Base-by-base conservation (phyloP, 2,329 filamentous ascomycete genomes). In the Beauveria sp. region DNA sequence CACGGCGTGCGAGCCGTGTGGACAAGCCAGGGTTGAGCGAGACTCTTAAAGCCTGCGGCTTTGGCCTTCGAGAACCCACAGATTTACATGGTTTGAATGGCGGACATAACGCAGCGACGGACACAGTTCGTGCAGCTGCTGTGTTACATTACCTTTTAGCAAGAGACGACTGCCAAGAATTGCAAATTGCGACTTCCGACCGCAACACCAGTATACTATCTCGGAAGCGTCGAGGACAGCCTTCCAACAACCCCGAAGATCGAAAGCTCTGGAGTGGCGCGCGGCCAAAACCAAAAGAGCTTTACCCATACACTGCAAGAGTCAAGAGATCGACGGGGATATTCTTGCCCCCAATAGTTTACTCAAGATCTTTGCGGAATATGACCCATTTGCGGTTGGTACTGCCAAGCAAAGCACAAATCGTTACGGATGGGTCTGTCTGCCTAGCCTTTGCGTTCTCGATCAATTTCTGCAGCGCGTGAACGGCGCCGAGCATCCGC, bases 251-350 rank as follows among this genome's bases (percentile, higher is more conserved):
- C n/a, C 34, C 57, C 3, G 14, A 18, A 6, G 49, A 60, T 6
- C 38, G 38, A 3, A 31, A n/a, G 20, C 5, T 60, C 4, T 60
- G 48, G 48, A 45, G 34, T 6, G 48, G 57, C 9, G 10, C 16
- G 5, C 22, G 40, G 24, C 49, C 57, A 14, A 60, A 40, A 5
- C 49, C 58, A 1, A 38, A 20, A n/a, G 58, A 60, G 49, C 58
- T 60, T 14, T 60, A 60, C 28, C 58, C 58, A 3, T 60, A 46
- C 40, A 54, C 28, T 16, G 49, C 38, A 8, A 51, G 57, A 38
- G 34, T 60, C 1, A 60, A 38, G 26, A 38, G 40, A 10, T 51
- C 38, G 1, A 52, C 57, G 3, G 48, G 18, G 24, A 60, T 4
- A n/a, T 60, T 22, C 48, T 34, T 6, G 14, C 3, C 7, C 7